These are phyloP conservation scores for Phytophthora sp. DNA, from an alignment of 352 stramenopile genomes.

Conservation along the genomic window DNA sequence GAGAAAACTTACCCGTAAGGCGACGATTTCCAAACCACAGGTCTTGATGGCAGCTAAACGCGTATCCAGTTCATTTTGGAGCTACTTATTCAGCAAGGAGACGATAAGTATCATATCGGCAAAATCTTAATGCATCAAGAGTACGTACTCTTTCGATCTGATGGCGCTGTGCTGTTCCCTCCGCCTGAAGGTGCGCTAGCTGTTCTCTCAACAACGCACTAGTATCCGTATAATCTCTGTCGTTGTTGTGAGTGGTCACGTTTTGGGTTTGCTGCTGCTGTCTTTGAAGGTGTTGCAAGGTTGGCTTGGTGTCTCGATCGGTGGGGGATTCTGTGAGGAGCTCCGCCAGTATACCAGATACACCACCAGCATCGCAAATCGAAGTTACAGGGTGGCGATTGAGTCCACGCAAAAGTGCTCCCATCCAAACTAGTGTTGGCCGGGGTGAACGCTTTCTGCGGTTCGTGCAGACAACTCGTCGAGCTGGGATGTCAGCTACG, in stretches of 20 bases:
- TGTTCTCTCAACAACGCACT: constrained; percentile 43
- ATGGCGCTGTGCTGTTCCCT: constrained; percentile 52
- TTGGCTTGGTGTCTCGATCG: background rate
- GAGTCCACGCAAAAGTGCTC: constrained; percentile 66
- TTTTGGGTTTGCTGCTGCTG: constrained; percentile 1
- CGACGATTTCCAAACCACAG: constrained; percentile 70
- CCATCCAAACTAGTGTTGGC: constrained; percentile 58
- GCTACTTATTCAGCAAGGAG: constrained; percentile 28
- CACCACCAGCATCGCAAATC: constrained; percentile 73
- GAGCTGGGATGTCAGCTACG: constrained; percentile 23
- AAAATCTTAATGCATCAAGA: background rate
- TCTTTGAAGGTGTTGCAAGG: background rate
- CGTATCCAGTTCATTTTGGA: constrained; percentile 66
- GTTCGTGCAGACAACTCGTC: constrained; percentile 78
- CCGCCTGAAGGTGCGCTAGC: constrained; percentile 51
- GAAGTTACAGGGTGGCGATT: constrained; percentile 78
- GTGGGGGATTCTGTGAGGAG: constrained; percentile 32
- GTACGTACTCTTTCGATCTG: constrained; percentile 48
- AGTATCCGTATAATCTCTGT: background rate
- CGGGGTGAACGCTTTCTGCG: constrained; percentile 41
- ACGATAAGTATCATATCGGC: constrained; percentile 1
- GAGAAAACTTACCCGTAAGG: constrained; percentile 43
- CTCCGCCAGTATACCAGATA: constrained; percentile 54
- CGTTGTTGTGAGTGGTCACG: background rate
- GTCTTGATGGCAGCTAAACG: constrained; percentile 57